Conservation (phyloP, 2,329 filamentous ascomycete species). For the Didymella sp. region DNA sequence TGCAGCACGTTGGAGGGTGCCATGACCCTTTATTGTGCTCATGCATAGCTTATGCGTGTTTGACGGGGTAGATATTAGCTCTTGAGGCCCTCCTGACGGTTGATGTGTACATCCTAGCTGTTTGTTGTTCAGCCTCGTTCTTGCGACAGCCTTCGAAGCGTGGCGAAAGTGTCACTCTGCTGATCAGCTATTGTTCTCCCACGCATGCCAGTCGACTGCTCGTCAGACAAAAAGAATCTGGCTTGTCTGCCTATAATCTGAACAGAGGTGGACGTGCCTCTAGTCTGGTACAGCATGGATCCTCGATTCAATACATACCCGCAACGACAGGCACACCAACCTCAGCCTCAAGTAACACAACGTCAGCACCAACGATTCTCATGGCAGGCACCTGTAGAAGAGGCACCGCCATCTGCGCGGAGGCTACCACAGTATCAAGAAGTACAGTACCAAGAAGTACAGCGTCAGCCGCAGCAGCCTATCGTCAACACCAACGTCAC, state of each 20-base stretch:
- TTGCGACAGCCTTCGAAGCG: constrained; percentile 1
- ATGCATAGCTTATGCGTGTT: constrained; percentile 38
- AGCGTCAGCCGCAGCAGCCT: constrained; percentile 7
- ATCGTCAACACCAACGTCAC: constrained; percentile 5
- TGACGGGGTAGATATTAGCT: constrained; percentile 38
- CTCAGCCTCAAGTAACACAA: constrained; percentile 20
- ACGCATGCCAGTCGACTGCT: neutral
- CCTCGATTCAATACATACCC: constrained; percentile 27
- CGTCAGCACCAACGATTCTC: constrained; percentile 24
- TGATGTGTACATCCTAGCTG: constrained; percentile 13
- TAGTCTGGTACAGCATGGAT: constrained; percentile 29
- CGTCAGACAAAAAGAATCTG: neutral
- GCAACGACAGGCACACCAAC: constrained; percentile 25
- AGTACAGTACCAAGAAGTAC: constrained; percentile 10
- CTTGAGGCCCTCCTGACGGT: constrained; percentile 27
- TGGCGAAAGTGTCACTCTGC: neutral
- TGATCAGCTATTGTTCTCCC: neutral
- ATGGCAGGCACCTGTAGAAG: constrained; percentile 18
- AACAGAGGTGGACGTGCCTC: neutral
- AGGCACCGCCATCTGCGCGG: neutral
- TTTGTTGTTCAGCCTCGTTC: constrained; percentile 7
- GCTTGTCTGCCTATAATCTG: neutral
- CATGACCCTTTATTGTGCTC: constrained; percentile 26
- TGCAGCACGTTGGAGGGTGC: constrained; percentile 25
- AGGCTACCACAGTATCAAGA: constrained; percentile 11